Evolutionary conservation across 176 grass and related monocot genomes (phyloP), one percentile per base, ranked within the genome.

Genomic region (Microstegium vimineum): DNA sequence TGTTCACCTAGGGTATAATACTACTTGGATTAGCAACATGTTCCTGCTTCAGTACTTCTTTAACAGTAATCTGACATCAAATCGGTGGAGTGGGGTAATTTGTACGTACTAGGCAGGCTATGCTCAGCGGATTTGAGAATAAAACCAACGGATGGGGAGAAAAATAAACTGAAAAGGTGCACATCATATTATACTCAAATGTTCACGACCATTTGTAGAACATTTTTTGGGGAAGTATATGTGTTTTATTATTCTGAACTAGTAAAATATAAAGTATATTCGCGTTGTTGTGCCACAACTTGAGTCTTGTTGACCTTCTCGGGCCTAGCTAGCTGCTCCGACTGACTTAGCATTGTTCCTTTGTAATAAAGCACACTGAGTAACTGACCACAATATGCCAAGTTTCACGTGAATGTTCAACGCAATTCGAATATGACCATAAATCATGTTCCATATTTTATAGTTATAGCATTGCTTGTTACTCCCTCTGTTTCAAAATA

Each of bases 1-100:
- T 89, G 26, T 42, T 86, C 77, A 56, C 56, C 75, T 75, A 43
- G n/a, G 22, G 16, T 68, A 56, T 18, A 57, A 1, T n/a, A 30
- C 26, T 42, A 10, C 35, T 36, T 80, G 35, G 16, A 49, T 31
- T 61, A 38, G 14, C 31, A 40, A 4, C 32, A 10, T n/a, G 64
- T 36, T 47, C 49, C 25, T 37, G 35, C 10, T 23, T 74, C 13
- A 33, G 0, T 52, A 23, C 7, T 33, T 80, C 13, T 25, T 4
- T 49, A 22, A 51, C 6, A 46, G 4, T n/a, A 22, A n/a, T 65
- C 10, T 66, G 37, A 31, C 36, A 32, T 32, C 2, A 22, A 35
- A n/a, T 20, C 54, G 22, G 54, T 5, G 56, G 5, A 2, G 5
- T 31, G 7, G 26, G 23, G 47, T 15, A n/a, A 11, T 47, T 31